A percentile compares a stretch with the other conserved stretches of the same genome.
phyloP scores from a whole-genome alignment of 2,329 filamentous ascomycete species.

The Xylaria sp. region DNA sequence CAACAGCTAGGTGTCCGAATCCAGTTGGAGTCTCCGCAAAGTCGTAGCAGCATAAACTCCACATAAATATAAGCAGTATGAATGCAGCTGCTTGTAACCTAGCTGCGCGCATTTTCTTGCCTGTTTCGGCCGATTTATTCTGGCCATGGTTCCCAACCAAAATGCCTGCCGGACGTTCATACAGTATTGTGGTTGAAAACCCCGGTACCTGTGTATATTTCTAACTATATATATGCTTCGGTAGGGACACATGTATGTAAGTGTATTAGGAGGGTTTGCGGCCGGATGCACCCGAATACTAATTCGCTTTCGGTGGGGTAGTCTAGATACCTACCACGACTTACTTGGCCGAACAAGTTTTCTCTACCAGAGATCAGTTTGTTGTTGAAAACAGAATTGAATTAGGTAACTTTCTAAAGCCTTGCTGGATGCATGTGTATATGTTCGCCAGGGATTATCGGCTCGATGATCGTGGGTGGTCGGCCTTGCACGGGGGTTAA shows the following conservation, averaged over 20 bases:
- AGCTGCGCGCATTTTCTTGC: slow-evolving; percentile 14
- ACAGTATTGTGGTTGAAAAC: too few relatives aligned
- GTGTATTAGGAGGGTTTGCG: slow-evolving; percentile 1
- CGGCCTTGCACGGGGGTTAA: not conserved
- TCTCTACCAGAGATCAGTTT: slow-evolving; percentile 6
- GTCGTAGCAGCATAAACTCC: not conserved
- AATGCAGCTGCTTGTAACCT: not conserved
- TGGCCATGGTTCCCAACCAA: not conserved
- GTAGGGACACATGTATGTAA: not conserved
- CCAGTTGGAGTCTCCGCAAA: not conserved
- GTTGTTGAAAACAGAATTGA: not conserved
- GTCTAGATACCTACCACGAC: not conserved
- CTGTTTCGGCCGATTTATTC: slow-evolving; percentile 17
- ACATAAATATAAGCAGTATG: not conserved
- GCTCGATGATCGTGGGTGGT: not conserved
- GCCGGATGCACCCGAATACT: not conserved
- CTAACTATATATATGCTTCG: not conserved
- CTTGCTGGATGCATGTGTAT: not conserved
- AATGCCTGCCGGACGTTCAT: slow-evolving; percentile 19
- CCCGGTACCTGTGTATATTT: not conserved
- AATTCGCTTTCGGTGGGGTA: not conserved
- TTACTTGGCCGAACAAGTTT: not conserved
- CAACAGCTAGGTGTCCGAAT: slow-evolving; percentile 7
- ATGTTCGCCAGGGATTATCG: not conserved
- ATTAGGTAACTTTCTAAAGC: not conserved